Conservation (phyloP, 2,329 filamentous ascomycete genomes). For the Fusarium phyllophilum region DNA sequence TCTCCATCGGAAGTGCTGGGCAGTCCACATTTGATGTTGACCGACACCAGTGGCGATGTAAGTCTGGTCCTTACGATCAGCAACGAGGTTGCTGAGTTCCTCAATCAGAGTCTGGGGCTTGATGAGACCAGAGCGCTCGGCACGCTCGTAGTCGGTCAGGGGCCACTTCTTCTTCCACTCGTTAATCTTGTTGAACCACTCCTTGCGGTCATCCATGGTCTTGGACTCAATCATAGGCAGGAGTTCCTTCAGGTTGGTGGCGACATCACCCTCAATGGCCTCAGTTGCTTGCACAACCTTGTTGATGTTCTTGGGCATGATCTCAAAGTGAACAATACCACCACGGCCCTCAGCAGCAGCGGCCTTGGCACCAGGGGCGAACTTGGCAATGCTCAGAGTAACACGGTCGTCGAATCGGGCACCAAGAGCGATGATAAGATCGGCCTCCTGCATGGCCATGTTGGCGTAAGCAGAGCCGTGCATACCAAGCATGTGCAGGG, state of each 20-base stretch:
- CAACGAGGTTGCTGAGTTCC: slow-evolving; percentile 80
- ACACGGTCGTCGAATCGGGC: slow-evolving; percentile 97
- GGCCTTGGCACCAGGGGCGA: slow-evolving; percentile 86
- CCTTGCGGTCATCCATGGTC: slow-evolving; percentile 72
- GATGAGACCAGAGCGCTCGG: slow-evolving; percentile 80
- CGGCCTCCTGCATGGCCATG: slow-evolving; percentile 96
- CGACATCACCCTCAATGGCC: slow-evolving; percentile 93
- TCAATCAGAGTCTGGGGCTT: slow-evolving; percentile 95
- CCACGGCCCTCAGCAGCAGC: slow-evolving; percentile 87
- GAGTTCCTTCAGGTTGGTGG: slow-evolving; percentile 78
- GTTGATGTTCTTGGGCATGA: slow-evolving; percentile 99
- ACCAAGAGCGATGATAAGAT: slow-evolving; percentile 94
- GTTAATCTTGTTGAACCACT: slow-evolving; percentile 91
- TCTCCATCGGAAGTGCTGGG: slow-evolving; percentile 96
- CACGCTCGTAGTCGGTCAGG: slow-evolving; percentile 81
- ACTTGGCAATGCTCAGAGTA: slow-evolving; percentile 82
- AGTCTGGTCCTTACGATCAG: slow-evolving; percentile 81
- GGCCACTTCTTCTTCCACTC: slow-evolving; percentile 94
- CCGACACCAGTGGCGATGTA: slow-evolving; percentile 95
- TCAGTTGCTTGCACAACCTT: slow-evolving; percentile 98
- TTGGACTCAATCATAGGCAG: slow-evolving; percentile 75
- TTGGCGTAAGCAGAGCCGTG: slow-evolving; percentile 97
- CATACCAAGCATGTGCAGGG: slow-evolving; percentile 98
- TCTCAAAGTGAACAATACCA: slow-evolving; percentile 97
- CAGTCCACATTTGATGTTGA: slow-evolving; percentile 98